A percentile compares a stretch with the other conserved stretches of the same genome.
phyloP scores from a whole-genome alignment of 352 stramenopile genomes.

The Phytophthora citrophthora region DNA sequence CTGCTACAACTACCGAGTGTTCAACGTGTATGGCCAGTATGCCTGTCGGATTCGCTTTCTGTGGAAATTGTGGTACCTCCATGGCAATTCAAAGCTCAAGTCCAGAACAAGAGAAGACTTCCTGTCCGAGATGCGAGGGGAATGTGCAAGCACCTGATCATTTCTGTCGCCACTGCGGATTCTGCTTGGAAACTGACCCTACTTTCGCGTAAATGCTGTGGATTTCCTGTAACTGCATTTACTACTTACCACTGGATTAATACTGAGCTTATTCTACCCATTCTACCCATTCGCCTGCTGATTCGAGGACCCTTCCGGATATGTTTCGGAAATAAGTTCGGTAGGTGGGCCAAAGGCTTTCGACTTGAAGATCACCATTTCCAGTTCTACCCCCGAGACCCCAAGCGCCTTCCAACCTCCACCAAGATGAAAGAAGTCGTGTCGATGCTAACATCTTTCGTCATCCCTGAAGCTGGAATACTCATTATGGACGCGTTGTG shows the following conservation, averaged over 20 bases:
- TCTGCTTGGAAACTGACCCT: background rate
- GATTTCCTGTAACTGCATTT: background rate
- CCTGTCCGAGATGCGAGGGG: constrained; percentile 4
- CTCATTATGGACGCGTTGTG: too few relatives aligned
- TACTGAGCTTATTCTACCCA: background rate
- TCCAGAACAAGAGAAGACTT: background rate
- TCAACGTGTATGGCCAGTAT: background rate
- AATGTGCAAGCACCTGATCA: background rate
- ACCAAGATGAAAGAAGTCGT: too few relatives aligned
- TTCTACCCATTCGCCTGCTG: background rate
- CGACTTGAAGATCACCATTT: too few relatives aligned
- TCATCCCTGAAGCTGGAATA: too few relatives aligned
- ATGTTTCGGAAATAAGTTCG: background rate
- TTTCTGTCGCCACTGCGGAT: constrained; percentile 1
- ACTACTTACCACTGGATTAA: background rate
- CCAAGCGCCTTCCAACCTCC: too few relatives aligned
- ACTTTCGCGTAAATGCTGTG: background rate
- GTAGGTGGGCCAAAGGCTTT: background rate
- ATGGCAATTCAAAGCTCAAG: background rate
- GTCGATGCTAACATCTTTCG: too few relatives aligned
- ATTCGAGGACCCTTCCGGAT: background rate
- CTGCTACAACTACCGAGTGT: background rate
- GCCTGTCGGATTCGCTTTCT: constrained; percentile 4
- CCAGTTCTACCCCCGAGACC: too few relatives aligned
- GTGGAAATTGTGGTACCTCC: constrained; percentile 3